These are phyloP conservation scores for Rasamsonia emersonii DNA, from an alignment of 2,329 filamentous ascomycete genomes.

Conservation along the genomic window DNA sequence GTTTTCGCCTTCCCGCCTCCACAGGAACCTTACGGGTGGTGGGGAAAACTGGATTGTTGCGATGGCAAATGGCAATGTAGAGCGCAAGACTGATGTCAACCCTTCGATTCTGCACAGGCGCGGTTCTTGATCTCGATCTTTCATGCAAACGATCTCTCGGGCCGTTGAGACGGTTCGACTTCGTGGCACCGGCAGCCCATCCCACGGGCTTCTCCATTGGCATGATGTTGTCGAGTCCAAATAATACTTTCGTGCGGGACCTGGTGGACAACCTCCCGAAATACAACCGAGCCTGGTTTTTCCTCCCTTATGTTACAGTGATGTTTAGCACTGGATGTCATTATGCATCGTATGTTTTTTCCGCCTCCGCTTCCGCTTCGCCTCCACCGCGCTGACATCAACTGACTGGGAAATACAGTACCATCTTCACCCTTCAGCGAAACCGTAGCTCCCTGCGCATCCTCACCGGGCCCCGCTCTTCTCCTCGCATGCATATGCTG, in stretches of 20 bases:
- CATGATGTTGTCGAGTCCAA: conserved; percentile 33
- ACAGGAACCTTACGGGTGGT: too few species aligned
- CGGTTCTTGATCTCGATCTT: conserved; percentile 29
- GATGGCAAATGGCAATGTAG: too few species aligned
- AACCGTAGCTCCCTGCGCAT: conserved; percentile 28
- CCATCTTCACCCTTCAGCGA: conserved; percentile 29
- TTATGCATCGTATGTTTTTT: conserved; percentile 31
- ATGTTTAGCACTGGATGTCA: conserved; percentile 40
- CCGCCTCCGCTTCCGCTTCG: neutral
- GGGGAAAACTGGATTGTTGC: too few species aligned
- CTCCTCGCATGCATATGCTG: conserved; percentile 27
- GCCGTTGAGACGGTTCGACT: conserved; percentile 33
- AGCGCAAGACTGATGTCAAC: neutral
- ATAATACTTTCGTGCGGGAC: conserved; percentile 25
- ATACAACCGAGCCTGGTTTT: conserved; percentile 33
- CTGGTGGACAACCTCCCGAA: conserved; percentile 24
- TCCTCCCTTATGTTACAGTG: conserved; percentile 33
- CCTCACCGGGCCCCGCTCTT: conserved; percentile 21
- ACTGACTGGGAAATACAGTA: conserved; percentile 13
- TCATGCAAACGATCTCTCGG: conserved; percentile 32
- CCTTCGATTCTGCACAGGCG: conserved; percentile 9
- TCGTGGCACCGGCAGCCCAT: conserved; percentile 34
- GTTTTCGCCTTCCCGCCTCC: too few species aligned
- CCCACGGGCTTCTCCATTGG: conserved; percentile 35
- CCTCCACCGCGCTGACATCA: neutral